Base-by-base conservation (phyloP, 208 protist species). In the Wallacemonas sp. region DNA sequence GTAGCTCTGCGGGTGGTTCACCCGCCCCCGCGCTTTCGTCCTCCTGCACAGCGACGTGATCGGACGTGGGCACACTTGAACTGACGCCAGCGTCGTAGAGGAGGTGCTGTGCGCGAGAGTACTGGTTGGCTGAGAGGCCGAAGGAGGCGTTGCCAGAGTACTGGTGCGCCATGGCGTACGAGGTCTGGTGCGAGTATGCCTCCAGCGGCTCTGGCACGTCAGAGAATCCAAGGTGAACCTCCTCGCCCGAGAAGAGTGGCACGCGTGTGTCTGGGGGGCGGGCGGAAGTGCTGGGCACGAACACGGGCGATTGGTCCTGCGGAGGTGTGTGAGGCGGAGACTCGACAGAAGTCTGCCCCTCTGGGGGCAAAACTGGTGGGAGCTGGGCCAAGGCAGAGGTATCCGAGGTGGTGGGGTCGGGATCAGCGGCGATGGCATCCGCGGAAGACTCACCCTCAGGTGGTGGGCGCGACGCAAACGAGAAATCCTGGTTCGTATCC, bases 101-200 rank as follows among this genome's bases (percentile, higher is more conserved):
- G 4, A 58, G 30, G 29, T 58, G 52, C 32, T 58, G 52, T 17
- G 52, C 52, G 5, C 52, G 52, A 4, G 6, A 16, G 19, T 58
- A 58, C 30, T 38, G 52, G 30, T 58, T 24, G 12, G 17, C 52
- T 5, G 52, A 58, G 17, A 85, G 76, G 65, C 81, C 80, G 23
- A 85, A 85, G 41, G 75, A 81, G 17, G 75, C 70, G 58, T 79
- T 75, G 32, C 80, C 80, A 2, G 80, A 85, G 69, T 72, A 85
- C 65, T 81, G 72, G 49, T 74, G 65, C 2, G 55, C 19, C 33
- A 74, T 57, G 43, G 68, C 69, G 17, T 49, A 65, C 29, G 30
- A 72, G 26, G 61, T 72, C 39, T 65, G 52, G n/a, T 58, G 52
- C 32, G 52, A 58, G 30, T 58, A 58, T 14, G 52, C 52, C 52